A percentile compares a stretch with the other conserved stretches of the same genome.
phyloP scores from a whole-genome alignment of 176 grass and related monocot genomes.

The Oryza glaberrima region DNA sequence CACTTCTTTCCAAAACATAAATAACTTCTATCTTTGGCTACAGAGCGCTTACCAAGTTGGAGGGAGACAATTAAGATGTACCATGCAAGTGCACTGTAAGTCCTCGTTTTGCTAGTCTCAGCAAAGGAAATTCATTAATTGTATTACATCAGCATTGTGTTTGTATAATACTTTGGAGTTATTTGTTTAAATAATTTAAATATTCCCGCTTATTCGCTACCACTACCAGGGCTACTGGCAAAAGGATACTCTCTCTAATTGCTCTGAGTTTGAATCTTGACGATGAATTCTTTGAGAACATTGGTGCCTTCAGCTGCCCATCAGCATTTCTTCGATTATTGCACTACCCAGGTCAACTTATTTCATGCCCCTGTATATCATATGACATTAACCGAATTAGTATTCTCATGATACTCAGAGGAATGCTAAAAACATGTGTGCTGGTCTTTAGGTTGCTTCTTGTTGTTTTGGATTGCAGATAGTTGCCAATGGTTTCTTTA shows the following conservation, averaged over 20 bases:
- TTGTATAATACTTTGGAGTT: not conserved
- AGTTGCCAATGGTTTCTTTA: not conserved
- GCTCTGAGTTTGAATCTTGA: constrained; percentile 76
- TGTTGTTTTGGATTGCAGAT: not conserved
- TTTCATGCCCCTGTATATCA: not conserved
- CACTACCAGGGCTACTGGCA: constrained; percentile 38
- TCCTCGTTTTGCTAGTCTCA: not conserved
- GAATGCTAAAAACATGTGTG: not conserved
- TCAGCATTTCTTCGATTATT: constrained; percentile 49
- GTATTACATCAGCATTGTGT: not conserved
- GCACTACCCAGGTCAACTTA: constrained; percentile 59
- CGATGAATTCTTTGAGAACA: constrained; percentile 37
- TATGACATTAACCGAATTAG: not conserved
- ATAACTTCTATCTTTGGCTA: not conserved
- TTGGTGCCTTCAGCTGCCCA: constrained; percentile 15
- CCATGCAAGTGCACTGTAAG: constrained; percentile 53
- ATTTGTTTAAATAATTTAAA: not conserved
- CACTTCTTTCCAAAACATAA: constrained; percentile 2
- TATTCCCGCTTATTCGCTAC: not conserved
- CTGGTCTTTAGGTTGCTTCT: not conserved
- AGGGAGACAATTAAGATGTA: constrained; percentile 60
- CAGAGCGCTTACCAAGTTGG: constrained; percentile 65
- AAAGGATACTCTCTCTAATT: constrained; percentile 61
- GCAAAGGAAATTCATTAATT: not conserved
- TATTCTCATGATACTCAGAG: not conserved